phyloP scores from a whole-genome alignment of 495 filamentous ascomycete genomes.

The Umbilicaria muhlenbergii region DNA sequence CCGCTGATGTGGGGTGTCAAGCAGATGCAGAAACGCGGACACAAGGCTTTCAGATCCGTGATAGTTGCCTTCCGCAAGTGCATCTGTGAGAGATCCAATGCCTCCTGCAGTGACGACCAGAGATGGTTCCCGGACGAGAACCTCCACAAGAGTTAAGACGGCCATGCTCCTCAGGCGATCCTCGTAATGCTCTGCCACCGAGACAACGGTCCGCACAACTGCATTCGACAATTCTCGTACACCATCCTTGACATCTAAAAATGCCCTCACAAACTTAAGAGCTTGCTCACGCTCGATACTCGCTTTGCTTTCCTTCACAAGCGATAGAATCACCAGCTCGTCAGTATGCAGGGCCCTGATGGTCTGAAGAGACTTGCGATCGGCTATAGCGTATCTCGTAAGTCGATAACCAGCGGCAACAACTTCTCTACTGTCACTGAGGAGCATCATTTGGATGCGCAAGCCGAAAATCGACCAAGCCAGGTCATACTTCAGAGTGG shows the following conservation, averaged over 20 bases:
- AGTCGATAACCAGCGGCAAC: slow-evolving; percentile 89
- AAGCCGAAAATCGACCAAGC: slow-evolving; percentile 89
- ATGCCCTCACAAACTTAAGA: slow-evolving; percentile 88
- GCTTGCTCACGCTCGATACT: slow-evolving; percentile 95
- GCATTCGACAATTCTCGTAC: slow-evolving; percentile 75
- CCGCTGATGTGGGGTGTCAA: slow-evolving; percentile 70
- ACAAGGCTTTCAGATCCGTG: slow-evolving; percentile 78
- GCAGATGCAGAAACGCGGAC: slow-evolving; percentile 68
- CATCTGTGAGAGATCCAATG: slow-evolving; percentile 65
- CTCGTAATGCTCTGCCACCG: slow-evolving; percentile 75
- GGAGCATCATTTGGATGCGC: slow-evolving; percentile 83
- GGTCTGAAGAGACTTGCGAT: slow-evolving; percentile 71
- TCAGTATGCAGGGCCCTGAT: slow-evolving; percentile 83
- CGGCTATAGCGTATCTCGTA: slow-evolving; percentile 86
- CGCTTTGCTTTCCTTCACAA: slow-evolving; percentile 88
- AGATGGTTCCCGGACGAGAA: slow-evolving; percentile 69
- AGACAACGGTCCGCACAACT: slow-evolving; percentile 72
- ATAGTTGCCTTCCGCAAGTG: slow-evolving; percentile 79
- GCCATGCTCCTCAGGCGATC: slow-evolving; percentile 81
- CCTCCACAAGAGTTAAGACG: slow-evolving; percentile 81
- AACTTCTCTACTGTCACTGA: slow-evolving; percentile 89
- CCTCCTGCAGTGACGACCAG: slow-evolving; percentile 69
- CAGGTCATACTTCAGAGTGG: slow-evolving; percentile 87
- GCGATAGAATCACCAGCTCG: slow-evolving; percentile 75
- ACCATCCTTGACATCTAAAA: slow-evolving; percentile 89